A percentile compares a stretch with the other conserved stretches of the same genome.
These are phyloP conservation scores for Gloeophyllum trabeum DNA, from an alignment of 768 basidiomycete species.

Conservation along the genomic window DNA sequence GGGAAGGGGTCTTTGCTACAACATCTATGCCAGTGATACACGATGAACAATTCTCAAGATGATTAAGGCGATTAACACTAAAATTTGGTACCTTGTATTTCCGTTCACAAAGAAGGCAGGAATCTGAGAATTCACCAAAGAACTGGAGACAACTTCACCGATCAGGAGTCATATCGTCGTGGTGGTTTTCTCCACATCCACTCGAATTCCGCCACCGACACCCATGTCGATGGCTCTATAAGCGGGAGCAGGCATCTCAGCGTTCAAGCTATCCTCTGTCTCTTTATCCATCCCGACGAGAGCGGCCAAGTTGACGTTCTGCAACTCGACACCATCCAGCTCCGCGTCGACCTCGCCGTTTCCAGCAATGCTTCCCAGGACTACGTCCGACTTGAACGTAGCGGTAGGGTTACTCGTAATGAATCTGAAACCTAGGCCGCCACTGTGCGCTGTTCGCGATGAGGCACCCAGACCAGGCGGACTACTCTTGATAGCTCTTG, in stretches of 20 bases:
- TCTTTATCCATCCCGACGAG: slow-evolving; percentile 9
- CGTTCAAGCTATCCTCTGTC: slow-evolving; percentile 2
- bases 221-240: slow-evolving; percentile 4
- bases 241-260: slow-evolving; percentile 1
- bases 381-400: slow-evolving; percentile 7
- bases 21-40: too few relatives aligned
- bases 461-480: background rate
- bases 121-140: too few relatives aligned
- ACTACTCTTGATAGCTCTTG: slow-evolving; percentile 6
- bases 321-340: slow-evolving; percentile 13
- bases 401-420: background rate
- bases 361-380: slow-evolving; percentile 16
- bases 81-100: too few relatives aligned
- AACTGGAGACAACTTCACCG: too few relatives aligned
- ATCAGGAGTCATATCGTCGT: slow-evolving; percentile 12
- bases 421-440: background rate
- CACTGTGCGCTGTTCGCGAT: too few relatives aligned
- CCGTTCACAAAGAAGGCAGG: too few relatives aligned
- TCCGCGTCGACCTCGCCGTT: slow-evolving; percentile 8
- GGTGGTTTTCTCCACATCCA: slow-evolving; percentile 20
- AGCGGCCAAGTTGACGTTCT: slow-evolving; percentile 11
- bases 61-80: too few relatives aligned
- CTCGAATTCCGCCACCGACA: slow-evolving; percentile 16
- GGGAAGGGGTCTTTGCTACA: too few relatives aligned
- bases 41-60: too few relatives aligned